These are phyloP conservation scores for Afroboletus lepidellus DNA, from an alignment of 1,284 basidiomycete species.

Conservation along the genomic window DNA sequence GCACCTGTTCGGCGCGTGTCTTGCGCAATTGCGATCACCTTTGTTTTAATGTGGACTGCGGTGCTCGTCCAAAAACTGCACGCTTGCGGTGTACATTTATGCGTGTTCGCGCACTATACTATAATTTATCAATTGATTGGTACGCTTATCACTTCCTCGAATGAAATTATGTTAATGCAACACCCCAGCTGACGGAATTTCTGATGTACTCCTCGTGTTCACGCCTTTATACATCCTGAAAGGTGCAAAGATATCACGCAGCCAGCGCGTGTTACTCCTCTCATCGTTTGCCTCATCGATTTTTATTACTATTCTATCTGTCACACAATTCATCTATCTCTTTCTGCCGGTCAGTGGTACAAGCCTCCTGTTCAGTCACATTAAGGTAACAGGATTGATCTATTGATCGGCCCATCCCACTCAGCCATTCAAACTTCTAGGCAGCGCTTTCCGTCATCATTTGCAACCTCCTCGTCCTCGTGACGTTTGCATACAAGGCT, in stretches of 20 bases:
- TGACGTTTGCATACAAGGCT: constrained; percentile 11
- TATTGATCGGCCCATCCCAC: background rate
- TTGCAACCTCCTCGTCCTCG: constrained; percentile 23
- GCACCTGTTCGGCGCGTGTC: background rate
- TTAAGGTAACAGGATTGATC: constrained; percentile 17
- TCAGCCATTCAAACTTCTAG: constrained; percentile 3
- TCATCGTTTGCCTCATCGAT: constrained; percentile 23
- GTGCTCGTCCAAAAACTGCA: constrained; percentile 11
- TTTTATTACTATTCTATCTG: constrained; percentile 15
- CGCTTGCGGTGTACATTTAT: background rate
- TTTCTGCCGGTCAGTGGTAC: background rate
- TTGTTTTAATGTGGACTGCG: constrained; percentile 17
- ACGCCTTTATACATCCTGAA: constrained; percentile 16
- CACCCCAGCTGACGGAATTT: constrained; percentile 26
- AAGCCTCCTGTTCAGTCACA: constrained; percentile 10
- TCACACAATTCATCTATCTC: constrained; percentile 11
- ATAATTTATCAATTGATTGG: constrained; percentile 15
- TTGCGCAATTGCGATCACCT: constrained; percentile 8
- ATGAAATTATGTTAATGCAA: background rate
- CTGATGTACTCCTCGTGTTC: constrained; percentile 22
- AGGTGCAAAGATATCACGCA: constrained; percentile 13
- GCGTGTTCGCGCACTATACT: background rate
- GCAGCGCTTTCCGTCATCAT: constrained; percentile 18
- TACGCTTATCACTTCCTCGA: constrained; percentile 2
- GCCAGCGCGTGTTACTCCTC: constrained; percentile 15